Base-by-base conservation (phyloP, 306 rosid genomes). In the Medicago arabica region DNA sequence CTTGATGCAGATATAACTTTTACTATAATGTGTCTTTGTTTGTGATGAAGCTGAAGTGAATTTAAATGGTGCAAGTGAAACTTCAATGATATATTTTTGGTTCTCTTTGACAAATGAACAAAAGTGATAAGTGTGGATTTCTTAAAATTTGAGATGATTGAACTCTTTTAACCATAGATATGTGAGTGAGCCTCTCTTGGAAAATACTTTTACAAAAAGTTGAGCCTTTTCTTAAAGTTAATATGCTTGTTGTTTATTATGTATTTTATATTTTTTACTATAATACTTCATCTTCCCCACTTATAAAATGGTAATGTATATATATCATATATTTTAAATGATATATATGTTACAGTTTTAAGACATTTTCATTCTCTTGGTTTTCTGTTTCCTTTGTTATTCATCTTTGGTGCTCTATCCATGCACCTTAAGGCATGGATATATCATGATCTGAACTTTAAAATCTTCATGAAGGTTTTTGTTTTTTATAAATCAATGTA, bases 11-110 rank as follows among this genome's bases (percentile, higher is more conserved):
- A 46, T 1, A 3, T 14, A 46, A 60, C 28, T 67, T 49, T 47
- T 71, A 62, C 23, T 54, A 54, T 54, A 9, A 55, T 55, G 19
- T 57, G 43, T 39, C 18, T 54, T 64, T 54, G 71, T 54, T 64
- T 50, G 34, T 15, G 55, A 50, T 51, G 69, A 39, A 50, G n/a
- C 2, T 76, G 23, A 7, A 69, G 28, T 54, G 65, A 34, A 0
- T 14, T 19, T 18, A 9, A 9, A 23, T 6, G 54, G 6, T 41
- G 54, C n/a, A 58, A 25, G 9, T 53, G 57, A 15, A 38, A 67
- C 38, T 47, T 47, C 9, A 60, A 38, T 6, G 21, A 55, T 50
- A n/a, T 83, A 12, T 54, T 73, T 7, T 15, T 5, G 11, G 10
- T 39, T 69, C 15, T 39, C 7, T 58, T 43, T 40, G 64, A 31